Evolutionary conservation across 1,139 yeast genomes (phyloP).

Genomic region (Geotrichum restrictum): DNA sequence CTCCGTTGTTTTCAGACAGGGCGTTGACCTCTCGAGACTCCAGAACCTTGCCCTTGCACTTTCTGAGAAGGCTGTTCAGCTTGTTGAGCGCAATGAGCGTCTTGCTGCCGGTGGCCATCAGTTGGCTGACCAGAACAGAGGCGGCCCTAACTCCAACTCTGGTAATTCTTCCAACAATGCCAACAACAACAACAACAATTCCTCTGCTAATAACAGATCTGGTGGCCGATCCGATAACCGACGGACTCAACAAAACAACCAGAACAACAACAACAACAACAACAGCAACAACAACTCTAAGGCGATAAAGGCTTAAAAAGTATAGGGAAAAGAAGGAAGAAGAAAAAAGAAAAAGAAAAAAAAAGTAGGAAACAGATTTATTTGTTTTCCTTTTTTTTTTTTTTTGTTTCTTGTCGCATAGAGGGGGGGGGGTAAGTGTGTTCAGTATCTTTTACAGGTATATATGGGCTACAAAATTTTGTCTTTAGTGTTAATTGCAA

Average conservation of each 20-base stretch:
- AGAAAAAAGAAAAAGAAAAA: not conserved
- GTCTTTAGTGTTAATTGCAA: not conserved
- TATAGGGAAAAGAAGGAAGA: not conserved
- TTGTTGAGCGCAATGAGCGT: constrained; percentile 82
- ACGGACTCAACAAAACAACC: constrained; percentile 10
- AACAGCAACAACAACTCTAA: constrained; percentile 7
- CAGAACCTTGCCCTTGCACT: constrained; percentile 85
- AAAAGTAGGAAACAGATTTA: not conserved
- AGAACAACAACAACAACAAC: too few relatives aligned
- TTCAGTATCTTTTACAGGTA: not conserved
- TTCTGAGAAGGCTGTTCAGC: constrained; percentile 79
- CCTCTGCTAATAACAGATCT: not conserved
- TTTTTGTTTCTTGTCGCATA: not conserved
- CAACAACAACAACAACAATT: not conserved
- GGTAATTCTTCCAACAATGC: constrained; percentile 12
- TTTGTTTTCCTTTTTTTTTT: not conserved
- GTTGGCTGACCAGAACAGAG: constrained; percentile 24
- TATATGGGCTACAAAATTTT: too few relatives aligned
- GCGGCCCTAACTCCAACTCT: constrained; percentile 8
- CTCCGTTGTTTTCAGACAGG: constrained; percentile 59
- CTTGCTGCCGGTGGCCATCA: constrained; percentile 72
- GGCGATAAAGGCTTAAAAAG: constrained; percentile 11
- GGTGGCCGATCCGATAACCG: constrained; percentile 12
- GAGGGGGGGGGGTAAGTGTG: not conserved
- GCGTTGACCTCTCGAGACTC: constrained; percentile 76